These are phyloP conservation scores for Ogataea pini DNA, from an alignment of 805 yeast species.

Conservation along the genomic window DNA sequence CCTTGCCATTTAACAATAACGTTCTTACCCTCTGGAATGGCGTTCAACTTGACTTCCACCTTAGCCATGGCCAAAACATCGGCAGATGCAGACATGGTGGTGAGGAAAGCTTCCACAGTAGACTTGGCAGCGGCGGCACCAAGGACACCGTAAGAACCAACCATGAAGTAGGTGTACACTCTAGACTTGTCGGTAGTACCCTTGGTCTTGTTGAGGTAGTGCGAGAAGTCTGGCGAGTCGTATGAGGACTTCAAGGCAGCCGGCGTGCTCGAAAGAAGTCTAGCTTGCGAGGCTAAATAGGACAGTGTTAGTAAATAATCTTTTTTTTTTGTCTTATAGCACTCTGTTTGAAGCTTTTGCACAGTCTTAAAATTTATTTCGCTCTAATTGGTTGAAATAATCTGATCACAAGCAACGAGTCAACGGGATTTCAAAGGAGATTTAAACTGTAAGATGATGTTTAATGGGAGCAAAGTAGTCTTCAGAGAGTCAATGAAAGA, in stretches of 20 bases:
- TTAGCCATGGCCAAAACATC: constrained; percentile 99
- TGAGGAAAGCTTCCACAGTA: constrained; percentile 88
- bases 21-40: constrained; percentile 96
- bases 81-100: constrained; percentile 96
- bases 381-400: constrained; percentile 18
- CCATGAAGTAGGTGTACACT: constrained; percentile 94
- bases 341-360: not conserved
- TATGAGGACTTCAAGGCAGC: constrained; percentile 67
- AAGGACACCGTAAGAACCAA: constrained; percentile 90
- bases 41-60: constrained; percentile 92
- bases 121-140: constrained; percentile 95
- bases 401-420: not conserved
- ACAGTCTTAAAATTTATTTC: constrained; percentile 13
- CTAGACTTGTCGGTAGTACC: constrained; percentile 72
- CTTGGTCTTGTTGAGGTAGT: constrained; percentile 69
- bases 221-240: constrained; percentile 88
- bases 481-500: too few relatives aligned
- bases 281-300: constrained; percentile 35
- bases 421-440: too few relatives aligned
- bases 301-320: constrained; percentile 18
- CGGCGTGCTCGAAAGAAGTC: constrained; percentile 54
- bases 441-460: too few relatives aligned
- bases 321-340: too few relatives aligned
- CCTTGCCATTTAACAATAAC: constrained; percentile 99
- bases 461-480: too few relatives aligned